Evolutionary conservation across 352 stramenopile species (phyloP), one percentile per base, ranked within the genome.

Genomic region (Globisporangium acanthophoron): DNA sequence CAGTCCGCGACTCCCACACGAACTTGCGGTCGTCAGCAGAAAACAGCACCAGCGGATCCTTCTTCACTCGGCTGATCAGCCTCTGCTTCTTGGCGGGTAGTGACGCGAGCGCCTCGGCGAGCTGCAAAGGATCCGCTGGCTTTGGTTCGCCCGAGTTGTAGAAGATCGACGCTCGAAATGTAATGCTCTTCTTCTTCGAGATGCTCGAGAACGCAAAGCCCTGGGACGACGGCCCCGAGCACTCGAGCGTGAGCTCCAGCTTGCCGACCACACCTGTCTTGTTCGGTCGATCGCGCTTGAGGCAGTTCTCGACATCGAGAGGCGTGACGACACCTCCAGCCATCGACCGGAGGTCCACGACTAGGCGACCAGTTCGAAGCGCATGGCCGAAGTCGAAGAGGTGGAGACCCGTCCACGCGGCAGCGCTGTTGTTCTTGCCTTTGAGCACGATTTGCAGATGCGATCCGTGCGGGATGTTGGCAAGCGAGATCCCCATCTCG

Each of bases 361-460:
- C 43, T 4, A 77, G 59, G 2, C 69, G 67, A 13, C 84, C 84
- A 18, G 59, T 78, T 35, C 82, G 67, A 46, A 96, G 59, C 0
- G 66, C 74, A 44, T 96, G 84, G 2, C 85, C 78, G 61, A 94
- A 96, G 49, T 92, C 83, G 31, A 96, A 93, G 9, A 94, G 58
- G 24, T 92, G 78, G 11, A 90, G 46, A 3, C 82, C 86, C 15
- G 69, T 82, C 86, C 86, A 96, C 18, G 66, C 82, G 45, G 73
- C 52, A 0, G 66, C 21, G 20, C 66, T 65, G 44, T 59, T 62
- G 5, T 65, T 55, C 48, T 86, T 92, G 3, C 62, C 71, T 21
- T 66, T 64, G 35, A 92, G 67, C 2, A 84, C 66, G 40, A 94
- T 64, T 8, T 80, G 72, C 13, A 94, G 53, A 46, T 92, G 84